Conservation (phyloP, 371 early-diverging fungal genomes). For the Smittium culicis region DNA sequence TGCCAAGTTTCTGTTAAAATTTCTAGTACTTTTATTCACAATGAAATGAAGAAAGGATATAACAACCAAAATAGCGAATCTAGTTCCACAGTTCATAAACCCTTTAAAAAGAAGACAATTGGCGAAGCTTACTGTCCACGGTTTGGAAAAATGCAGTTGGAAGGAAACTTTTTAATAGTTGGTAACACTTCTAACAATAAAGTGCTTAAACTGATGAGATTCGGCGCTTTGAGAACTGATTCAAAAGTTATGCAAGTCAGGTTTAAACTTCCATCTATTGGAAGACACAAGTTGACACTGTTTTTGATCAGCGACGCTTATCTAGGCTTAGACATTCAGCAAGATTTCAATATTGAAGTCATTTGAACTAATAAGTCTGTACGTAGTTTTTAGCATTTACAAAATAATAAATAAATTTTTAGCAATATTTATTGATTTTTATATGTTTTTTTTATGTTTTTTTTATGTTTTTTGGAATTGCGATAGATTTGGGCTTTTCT, state of each 20-base stretch:
- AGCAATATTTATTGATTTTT: no score
- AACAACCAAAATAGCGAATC: background rate
- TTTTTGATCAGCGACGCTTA: conserved; percentile 66
- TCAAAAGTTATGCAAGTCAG: background rate
- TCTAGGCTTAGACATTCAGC: conserved; percentile 55
- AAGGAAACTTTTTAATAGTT: conserved; percentile 78
- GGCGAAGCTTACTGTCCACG: conserved; percentile 43
- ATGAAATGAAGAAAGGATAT: no score
- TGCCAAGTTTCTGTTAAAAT: no score
- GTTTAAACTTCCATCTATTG: conserved; percentile 34
- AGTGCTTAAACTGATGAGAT: conserved; percentile 57
- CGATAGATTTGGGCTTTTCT: no score
- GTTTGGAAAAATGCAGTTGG: conserved; percentile 81
- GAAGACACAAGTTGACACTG: conserved; percentile 46
- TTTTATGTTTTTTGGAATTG: no score
- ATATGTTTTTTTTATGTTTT: no score
- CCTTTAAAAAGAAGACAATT: background rate
- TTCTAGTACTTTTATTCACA: no score
- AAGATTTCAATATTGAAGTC: conserved; percentile 11
- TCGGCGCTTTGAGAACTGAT: conserved; percentile 22
- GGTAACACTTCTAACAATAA: conserved; percentile 49
- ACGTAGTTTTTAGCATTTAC: no score
- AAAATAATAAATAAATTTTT: no score
- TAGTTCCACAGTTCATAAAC: background rate
- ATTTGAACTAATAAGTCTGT: background rate